Evolutionary conservation across 1,139 yeast genomes (phyloP), one percentile per base, ranked within the genome.

Genomic region (Zygoascus meyerae): DNA sequence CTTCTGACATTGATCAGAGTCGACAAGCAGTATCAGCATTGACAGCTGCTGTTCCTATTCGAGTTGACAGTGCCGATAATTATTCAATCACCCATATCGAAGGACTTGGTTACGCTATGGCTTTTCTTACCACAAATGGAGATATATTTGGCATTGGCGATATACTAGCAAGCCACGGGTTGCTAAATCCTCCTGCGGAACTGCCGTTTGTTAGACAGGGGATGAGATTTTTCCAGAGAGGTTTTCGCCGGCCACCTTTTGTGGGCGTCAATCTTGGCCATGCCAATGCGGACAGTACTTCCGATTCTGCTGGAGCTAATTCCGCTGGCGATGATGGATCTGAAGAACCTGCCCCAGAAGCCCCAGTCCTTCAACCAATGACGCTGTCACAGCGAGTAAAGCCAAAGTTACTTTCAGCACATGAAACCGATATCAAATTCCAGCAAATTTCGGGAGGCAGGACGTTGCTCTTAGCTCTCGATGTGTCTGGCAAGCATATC

Each of bases 21-120:
- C 18, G 37, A 42, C 44, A 10, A 32, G 45, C 7, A 41, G 44
- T 21, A 69, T 2, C 69, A 72, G 2, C 58, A n/a, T 28, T 30
- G 17, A 12, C 26, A 16, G 28, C 21, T 3, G 34, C 42, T 14
- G 12, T 53, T 54, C 46, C 63, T 4, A 49, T 43, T 18, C 46
- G 38, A 41, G 58, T 74, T 12, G 42, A 57, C 2, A 62, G 65
- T 45, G 59, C 68, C 58, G 59, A 72, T 34, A 65, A 68, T 14
- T 61, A 65, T 18, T 61, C 74, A 1, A 64, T 81, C 7, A 68
- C 75, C 3, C 86, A 81, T 56, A 67, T 83, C 1, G 70, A 77
- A 14, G 81, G 83, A 5, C 83, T 83, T 34, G 94, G 94, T 1
- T 83, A 72, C 57, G 74, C 83, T n/a, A 79, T 82, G 56, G 78